Evolutionary conservation across 345 rosid species (phyloP).

Genomic region (Lepidium aucheri): DNA sequence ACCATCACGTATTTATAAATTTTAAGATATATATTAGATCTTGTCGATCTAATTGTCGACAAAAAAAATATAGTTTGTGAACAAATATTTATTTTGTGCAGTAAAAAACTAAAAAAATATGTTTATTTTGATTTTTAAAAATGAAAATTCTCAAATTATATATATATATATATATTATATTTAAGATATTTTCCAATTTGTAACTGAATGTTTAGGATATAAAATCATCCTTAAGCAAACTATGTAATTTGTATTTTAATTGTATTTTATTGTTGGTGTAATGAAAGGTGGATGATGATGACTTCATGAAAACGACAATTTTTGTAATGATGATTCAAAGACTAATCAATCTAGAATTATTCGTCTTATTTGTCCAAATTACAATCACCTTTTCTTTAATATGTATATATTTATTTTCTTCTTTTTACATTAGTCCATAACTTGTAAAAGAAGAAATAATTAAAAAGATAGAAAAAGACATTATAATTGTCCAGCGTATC

Average conservation of each 20-base stretch:
- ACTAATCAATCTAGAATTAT: background rate
- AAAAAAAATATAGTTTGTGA: too few species aligned
- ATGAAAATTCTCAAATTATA: too few species aligned
- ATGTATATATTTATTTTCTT: background rate
- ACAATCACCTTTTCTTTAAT: background rate
- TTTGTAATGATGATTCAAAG: background rate
- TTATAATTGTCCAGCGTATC: slow-evolving; percentile 18
- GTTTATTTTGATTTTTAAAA: too few species aligned
- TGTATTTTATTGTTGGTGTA: background rate
- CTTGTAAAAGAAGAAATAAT: slow-evolving; percentile 17
- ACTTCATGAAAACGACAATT: background rate
- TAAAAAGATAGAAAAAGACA: slow-evolving; percentile 18
- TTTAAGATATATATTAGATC: too few species aligned
- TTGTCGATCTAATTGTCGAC: too few species aligned
- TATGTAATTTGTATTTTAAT: background rate
- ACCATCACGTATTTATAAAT: too few species aligned
- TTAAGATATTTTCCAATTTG: background rate
- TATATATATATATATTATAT: background rate
- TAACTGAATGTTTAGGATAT: background rate
- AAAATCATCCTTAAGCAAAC: background rate
- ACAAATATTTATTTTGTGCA: too few species aligned
- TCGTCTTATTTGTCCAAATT: slow-evolving; percentile 3
- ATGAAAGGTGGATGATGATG: background rate
- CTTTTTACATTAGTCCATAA: background rate
- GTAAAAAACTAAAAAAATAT: too few species aligned